Evolutionary conservation across 371 early-diverging fungal species (phyloP).

Genomic region (Mortierella sp.): DNA sequence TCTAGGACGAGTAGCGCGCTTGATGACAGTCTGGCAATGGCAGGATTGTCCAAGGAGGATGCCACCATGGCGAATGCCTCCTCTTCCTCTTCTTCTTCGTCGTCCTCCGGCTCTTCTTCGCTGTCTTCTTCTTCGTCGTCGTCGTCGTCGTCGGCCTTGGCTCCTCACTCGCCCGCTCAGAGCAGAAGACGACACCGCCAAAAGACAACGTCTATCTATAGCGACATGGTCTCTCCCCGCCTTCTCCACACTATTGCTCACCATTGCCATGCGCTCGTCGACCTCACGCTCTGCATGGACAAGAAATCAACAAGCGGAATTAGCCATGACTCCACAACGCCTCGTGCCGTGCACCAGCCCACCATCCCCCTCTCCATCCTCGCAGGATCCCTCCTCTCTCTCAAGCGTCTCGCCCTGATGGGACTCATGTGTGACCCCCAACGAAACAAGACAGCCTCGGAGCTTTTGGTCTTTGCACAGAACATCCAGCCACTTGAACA

Average conservation of each 20-base stretch:
- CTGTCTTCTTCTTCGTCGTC: constrained; percentile 21
- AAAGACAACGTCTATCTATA: constrained; percentile 55
- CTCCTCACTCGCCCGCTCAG: neutral
- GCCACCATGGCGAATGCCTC: neutral
- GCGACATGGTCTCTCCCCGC: constrained; percentile 50
- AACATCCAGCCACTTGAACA: constrained; percentile 42
- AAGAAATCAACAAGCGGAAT: constrained; percentile 13
- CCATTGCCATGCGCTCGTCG: constrained; percentile 51
- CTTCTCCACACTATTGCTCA: constrained; percentile 53
- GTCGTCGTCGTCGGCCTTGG: neutral
- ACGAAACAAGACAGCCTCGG: constrained; percentile 52
- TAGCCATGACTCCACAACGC: neutral
- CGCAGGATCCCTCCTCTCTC: constrained; percentile 38
- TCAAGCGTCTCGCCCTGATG: constrained; percentile 49
- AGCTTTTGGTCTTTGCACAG: constrained; percentile 43
- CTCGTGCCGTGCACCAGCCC: constrained; percentile 22
- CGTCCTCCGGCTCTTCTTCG: constrained; percentile 22
- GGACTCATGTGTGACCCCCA: constrained; percentile 45
- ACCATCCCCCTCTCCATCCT: constrained; percentile 54
- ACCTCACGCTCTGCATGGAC: constrained; percentile 53
- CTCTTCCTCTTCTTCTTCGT: constrained; percentile 23
- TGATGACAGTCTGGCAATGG: constrained; percentile 13
- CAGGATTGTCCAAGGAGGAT: constrained; percentile 21
- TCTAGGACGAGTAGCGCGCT: constrained; percentile 7
- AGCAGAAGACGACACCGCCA: constrained; percentile 41